Evolutionary conservation across 1,284 basidiomycete species (phyloP), one percentile per base, ranked within the genome.

Genomic region (Pseudozyma tsukubaensis): DNA sequence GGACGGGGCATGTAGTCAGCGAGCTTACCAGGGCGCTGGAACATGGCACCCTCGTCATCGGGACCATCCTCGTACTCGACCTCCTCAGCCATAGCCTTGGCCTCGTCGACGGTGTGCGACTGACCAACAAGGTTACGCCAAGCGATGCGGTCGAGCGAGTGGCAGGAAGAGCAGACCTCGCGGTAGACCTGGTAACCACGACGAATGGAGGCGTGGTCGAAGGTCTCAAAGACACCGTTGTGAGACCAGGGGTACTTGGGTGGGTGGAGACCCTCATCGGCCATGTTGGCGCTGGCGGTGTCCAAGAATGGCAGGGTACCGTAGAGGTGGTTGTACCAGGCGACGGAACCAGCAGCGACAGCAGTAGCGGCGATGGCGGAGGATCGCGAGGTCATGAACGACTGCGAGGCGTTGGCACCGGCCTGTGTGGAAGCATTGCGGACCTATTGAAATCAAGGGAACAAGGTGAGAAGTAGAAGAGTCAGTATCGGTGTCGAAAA

Each of bases 61-160:
- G 97, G 97, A 57, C 97, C 97, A 84, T 99, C 97, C 82, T 91
- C 89, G 86, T 99, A 99, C 87, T 99, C 97, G 69, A 96, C 88
- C 63, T 84, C 81, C 87, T 96, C 95, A 37, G 97, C 96, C 92
- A 99, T 91, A 10, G 89, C 88, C 86, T 94, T 94, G 73, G 88
- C 89, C 87, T 99, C 96, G 79, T 96, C 93, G 53, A 89, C 96
- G 72, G 92, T 94, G 88, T 99, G 97, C 40, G 94, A 97, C 64
- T 97, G 94, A 84, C 94, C 97, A 79, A 99, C 97, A 67, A 99
- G 88, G 88, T 99, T 99, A 85, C 97, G 93, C 97, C 97, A 99
- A 71, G 97, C 97, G 85, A 99, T 95, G 82, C 97, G 94, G 88
- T 99, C 94, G 67, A 99, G 91, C 50, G 97, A 99, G 87, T 99